phyloP scores from a whole-genome alignment of 2,329 filamentous ascomycete genomes.

The Trichophyton verrucosum region DNA sequence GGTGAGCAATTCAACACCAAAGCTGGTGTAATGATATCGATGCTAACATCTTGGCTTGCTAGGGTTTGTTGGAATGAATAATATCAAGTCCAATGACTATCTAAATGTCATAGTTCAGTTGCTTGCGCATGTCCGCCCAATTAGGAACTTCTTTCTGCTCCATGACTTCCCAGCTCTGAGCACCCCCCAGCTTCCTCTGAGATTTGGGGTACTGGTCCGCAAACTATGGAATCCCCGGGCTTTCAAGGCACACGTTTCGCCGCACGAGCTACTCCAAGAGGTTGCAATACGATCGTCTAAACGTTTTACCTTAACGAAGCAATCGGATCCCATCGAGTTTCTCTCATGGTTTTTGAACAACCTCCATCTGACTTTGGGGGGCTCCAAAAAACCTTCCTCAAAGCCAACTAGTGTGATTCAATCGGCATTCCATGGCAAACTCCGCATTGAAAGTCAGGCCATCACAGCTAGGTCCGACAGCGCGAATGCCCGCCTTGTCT shows the following conservation, averaged over 20 bases:
- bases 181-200: conserved; percentile 67
- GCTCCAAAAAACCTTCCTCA: conserved; percentile 71
- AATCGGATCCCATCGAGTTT: conserved; percentile 94
- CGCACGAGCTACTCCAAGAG: conserved; percentile 92
- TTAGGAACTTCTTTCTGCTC: conserved; percentile 85
- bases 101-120: conserved; percentile 90
- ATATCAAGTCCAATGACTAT: conserved; percentile 99
- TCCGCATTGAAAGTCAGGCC: conserved; percentile 85
- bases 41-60: not conserved
- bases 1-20: conserved; percentile 29
- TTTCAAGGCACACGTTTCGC: conserved; percentile 93
- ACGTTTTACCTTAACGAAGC: conserved; percentile 76
- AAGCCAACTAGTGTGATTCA: conserved; percentile 61
- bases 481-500: conserved; percentile 69
- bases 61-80: conserved; percentile 96
- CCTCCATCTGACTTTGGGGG: conserved; percentile 80
- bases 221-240: conserved; percentile 98
- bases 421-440: conserved; percentile 79
- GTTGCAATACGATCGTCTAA: conserved; percentile 82
- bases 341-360: conserved; percentile 96
- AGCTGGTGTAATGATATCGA: not conserved
- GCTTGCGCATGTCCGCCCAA: conserved; percentile 73
- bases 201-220: conserved; percentile 77
- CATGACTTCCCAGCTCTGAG: conserved; percentile 57
- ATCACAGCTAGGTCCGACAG: conserved; percentile 83